Base-by-base conservation (phyloP, 2,329 filamentous ascomycete species). In the Phyllosticta citriasiana region DNA sequence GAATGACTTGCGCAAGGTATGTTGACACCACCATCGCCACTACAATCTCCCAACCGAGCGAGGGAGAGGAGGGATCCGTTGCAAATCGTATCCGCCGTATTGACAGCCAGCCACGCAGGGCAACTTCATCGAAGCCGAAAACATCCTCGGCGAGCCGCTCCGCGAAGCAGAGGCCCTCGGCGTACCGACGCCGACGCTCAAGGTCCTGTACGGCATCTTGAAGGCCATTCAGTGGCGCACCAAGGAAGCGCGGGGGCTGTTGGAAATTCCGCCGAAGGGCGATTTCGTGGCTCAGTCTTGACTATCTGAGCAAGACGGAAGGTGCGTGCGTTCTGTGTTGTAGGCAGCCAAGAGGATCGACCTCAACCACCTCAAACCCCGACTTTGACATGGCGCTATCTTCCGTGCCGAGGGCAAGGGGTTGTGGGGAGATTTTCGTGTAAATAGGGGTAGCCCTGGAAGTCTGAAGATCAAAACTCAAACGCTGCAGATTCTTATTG, bases 121-220 rank as follows among this genome's bases (percentile, higher is more conserved):
- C 16, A 83, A 82, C 65, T 80, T 77, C 58, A 79, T 82, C 62
- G 82, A 85, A 68, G 76, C 78, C 55, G 81, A 84, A 67, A 82
- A 79, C 63, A 76, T 84, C 40, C 69, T 84, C 3, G 82, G 82
- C 1, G 82, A 84, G 71, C 80, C 82, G n/a, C 63, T 84, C 54
- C 71, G 79, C 2, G 81, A 81, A 65, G 82, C 77, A 0, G 76
- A 77, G 64, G 68, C 67, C 33, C 68, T 73, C 0, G 80, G 80
- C 1, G 80, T 84, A 1, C 62, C 71, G 1, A 79, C 79, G 71
- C 81, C 81, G 0, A 80, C 77, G 16, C 68, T 84, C 33, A 70
- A 72, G 60, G 73, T 77, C 6, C 64, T 84, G 1, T 83, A 83
- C 66, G 72, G 74, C 2, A 66, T 82, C 30, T 71, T 79, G 9